Conservation (phyloP, 371 early-diverging fungal species). For the Sporodiniella umbellata region DNA sequence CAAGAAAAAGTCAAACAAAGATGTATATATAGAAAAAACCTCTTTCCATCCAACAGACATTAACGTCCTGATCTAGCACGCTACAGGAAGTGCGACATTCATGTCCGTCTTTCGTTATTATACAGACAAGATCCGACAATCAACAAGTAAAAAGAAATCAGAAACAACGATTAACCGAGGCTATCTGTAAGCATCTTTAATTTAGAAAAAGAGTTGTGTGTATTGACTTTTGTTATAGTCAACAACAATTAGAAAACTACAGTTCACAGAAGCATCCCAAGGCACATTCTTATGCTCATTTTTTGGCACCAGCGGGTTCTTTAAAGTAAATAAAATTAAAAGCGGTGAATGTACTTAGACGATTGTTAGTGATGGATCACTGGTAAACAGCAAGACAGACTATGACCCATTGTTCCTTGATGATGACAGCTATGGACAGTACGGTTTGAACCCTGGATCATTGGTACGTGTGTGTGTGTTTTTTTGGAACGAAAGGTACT, state of each 20-base stretch:
- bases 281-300: constrained; percentile 47
- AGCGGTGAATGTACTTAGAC: too few species aligned
- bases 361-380: constrained; percentile 15
- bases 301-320: constrained; percentile 33
- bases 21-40: constrained; percentile 9
- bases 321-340: constrained; percentile 24
- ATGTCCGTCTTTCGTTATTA: constrained; percentile 49
- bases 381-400: constrained; percentile 4
- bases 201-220: not conserved
- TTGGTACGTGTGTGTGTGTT: constrained; percentile 14
- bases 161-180: constrained; percentile 28
- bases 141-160: constrained; percentile 24
- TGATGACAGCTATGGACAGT: constrained; percentile 47
- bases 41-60: not conserved
- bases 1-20: constrained; percentile 42
- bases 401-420: constrained; percentile 65
- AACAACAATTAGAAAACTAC: constrained; percentile 38
- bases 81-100: constrained; percentile 25
- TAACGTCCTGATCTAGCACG: constrained; percentile 15
- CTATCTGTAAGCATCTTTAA: constrained; percentile 33
- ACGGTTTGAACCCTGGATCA: constrained; percentile 28
- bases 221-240: constrained; percentile 15
- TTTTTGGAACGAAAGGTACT: not conserved
- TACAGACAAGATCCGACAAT: constrained; percentile 43
- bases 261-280: constrained; percentile 32